Base-by-base conservation (phyloP, 2,329 filamentous ascomycete species). In the Trichoderma breve region DNA sequence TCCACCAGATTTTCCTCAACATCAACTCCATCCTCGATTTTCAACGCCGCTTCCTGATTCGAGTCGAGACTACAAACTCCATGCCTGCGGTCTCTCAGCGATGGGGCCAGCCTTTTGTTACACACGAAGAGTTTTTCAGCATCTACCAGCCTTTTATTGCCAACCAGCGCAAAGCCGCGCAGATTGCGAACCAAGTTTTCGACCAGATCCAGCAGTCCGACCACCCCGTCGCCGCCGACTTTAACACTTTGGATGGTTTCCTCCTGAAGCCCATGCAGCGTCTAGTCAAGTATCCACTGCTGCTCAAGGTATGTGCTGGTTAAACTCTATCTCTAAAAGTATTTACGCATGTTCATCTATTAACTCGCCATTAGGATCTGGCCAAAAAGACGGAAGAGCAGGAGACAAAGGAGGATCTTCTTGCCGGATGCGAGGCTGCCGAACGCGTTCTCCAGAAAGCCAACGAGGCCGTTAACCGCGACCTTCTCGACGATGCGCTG, bases 71-170 rank as follows among this genome's bases (percentile, higher is more conserved):
- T 32, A 97, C 95, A 47, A 97, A 98, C 78, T 94, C 93, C 4
- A 89, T 94, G 82, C 88, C 93, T 0, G 87, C 91, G 73, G 83
- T 87, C 4, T 86, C 89, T 73, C 96, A 99, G 80, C 92, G 95
- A 80, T 99, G 96, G 96, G 96, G 96, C n/a, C 87, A 90, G n/a
- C 89, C 97, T 0, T 98, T 98, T 79, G 88, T 92, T 15, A 86
- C 90, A 15, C 94, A 95, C 79, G 93, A 96, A 79, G 93, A 96
- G 72, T 89, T 91, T 0, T 98, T 99, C 81, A 90, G 92, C 74
- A 95, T 97, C 73, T 99, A 99, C 80, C 93, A 97, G 78, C 95
- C 95, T 2, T 99, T 98, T 78, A 98, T 98, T 76, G 94, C 96
- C 39, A 99, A 99, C 79, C 95, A 98, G 83, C 91, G 93, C 76